These are phyloP conservation scores for Coemansia asiatica DNA, from an alignment of 192 early-diverging fungal genomes.

Conservation along the genomic window DNA sequence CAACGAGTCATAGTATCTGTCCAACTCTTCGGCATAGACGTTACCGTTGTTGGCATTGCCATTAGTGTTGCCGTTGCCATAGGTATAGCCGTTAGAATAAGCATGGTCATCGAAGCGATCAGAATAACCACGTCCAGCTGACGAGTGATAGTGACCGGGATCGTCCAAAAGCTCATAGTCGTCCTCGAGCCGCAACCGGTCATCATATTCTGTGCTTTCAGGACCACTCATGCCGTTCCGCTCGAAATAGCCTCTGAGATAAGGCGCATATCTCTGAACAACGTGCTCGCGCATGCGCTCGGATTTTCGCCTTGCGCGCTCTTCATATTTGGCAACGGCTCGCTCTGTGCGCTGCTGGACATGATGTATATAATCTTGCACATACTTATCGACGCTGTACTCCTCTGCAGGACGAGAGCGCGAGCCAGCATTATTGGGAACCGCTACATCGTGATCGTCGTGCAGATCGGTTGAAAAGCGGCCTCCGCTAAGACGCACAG, in stretches of 20 bases:
- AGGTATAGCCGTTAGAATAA: not conserved
- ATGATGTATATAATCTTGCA: constrained; percentile 51
- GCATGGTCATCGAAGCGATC: not conserved
- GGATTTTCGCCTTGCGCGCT: constrained; percentile 37
- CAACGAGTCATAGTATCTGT: constrained; percentile 9
- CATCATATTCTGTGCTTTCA: constrained; percentile 13
- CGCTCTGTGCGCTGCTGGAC: constrained; percentile 47
- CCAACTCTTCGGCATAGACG: constrained; percentile 14
- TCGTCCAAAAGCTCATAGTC: constrained; percentile 7
- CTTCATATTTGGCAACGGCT: constrained; percentile 48
- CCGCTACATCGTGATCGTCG: constrained; percentile 32
- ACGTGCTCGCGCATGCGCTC: constrained; percentile 53
- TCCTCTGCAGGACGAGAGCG: constrained; percentile 12
- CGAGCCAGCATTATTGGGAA: constrained; percentile 14
- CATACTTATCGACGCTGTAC: constrained; percentile 43
- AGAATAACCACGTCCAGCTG: not conserved
- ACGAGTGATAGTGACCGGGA: not conserved
- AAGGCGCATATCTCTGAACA: constrained; percentile 47
- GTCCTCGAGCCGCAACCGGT: constrained; percentile 11
- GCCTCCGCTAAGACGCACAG: constrained; percentile 12
- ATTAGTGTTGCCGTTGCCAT: not conserved
- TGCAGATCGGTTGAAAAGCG: constrained; percentile 1
- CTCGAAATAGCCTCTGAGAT: constrained; percentile 43
- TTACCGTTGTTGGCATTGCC: constrained; percentile 17
- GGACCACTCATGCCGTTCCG: constrained; percentile 6